Evolutionary conservation across 2,329 filamentous ascomycete species (phyloP).

Genomic region (Aureobasidium melanogenum): DNA sequence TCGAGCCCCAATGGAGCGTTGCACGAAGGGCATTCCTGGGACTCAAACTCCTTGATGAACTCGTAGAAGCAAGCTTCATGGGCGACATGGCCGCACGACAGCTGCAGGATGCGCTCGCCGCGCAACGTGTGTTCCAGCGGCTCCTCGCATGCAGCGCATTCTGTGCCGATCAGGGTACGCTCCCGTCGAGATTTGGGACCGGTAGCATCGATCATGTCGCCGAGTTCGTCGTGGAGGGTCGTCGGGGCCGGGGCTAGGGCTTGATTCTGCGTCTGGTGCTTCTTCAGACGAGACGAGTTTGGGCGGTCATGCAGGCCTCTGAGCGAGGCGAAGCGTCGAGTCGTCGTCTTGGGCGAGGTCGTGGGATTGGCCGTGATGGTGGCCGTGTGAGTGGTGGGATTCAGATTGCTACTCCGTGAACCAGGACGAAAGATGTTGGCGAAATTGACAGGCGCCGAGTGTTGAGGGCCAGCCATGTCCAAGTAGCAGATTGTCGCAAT

Average conservation of each 20-base stretch:
- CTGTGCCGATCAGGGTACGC: conserved; percentile 87
- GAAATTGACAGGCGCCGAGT: conserved; percentile 1
- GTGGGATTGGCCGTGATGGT: neutral
- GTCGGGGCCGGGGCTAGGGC: neutral
- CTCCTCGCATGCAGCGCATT: conserved; percentile 95
- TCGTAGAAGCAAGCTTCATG: conserved; percentile 99
- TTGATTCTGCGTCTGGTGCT: neutral
- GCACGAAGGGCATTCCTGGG: conserved; percentile 88
- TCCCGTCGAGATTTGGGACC: conserved; percentile 56
- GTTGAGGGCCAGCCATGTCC: conserved; percentile 4
- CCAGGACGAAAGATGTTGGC: neutral
- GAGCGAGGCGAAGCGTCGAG: conserved; percentile 6
- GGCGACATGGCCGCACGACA: conserved; percentile 93
- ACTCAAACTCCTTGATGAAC: conserved; percentile 90
- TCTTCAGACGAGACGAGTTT: conserved; percentile 3
- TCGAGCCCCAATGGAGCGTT: conserved; percentile 86
- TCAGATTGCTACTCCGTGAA: neutral
- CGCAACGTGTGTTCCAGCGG: conserved; percentile 89
- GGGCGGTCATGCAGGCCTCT: conserved; percentile 3
- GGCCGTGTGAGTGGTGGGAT: neutral
- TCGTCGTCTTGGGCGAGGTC: neutral
- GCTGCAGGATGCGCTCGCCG: conserved; percentile 88
- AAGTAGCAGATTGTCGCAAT: neutral
- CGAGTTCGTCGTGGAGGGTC: conserved; percentile 16
- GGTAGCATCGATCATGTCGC: conserved; percentile 26